Evolutionary conservation across 2,329 filamentous ascomycete genomes (phyloP), one percentile per base, ranked within the genome.

Genomic region (Fusarium annulatum): DNA sequence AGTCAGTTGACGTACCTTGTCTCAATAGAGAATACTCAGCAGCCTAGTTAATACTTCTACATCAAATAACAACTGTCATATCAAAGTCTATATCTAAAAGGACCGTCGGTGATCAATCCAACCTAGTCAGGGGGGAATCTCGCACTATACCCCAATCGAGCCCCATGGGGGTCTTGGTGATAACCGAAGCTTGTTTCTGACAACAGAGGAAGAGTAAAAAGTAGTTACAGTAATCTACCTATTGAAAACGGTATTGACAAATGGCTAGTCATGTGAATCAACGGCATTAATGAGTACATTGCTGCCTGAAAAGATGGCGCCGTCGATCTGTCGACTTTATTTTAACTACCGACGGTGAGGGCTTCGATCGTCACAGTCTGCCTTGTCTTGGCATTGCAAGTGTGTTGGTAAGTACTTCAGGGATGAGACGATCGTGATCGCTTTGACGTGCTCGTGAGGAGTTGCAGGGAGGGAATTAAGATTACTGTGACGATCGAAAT

Each of bases 71-170:
- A 28, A 68, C 30, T 39, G 34, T 46, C 36, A 57, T 41, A 36
- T 30, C 28, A 38, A 39, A 42, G 42, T 67, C 45, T 55, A 23
- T 55, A 42, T 45, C 59, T 45, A 64, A 41, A 51, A 58, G 23
- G 28, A 21, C 41, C 30, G 41, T 58, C 38, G 43, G 36, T 41
- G 45, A 67, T 59, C 61, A 52, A 67, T 46, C 21, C 60, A 48
- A 64, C 61, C 65, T 64, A 53, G 65, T 59, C 65, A 69, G 67
- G 65, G 65, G 66, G n/a, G 46, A 56, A n/a, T 43, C 59, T 51
- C 58, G 39, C 51, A 64, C 67, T 69, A 69, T 69, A 69, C 48
- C 66, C 65, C 65, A 69, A 69, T 48, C 66, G 19, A 30, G 36
- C 60, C 66, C 67, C 67, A 60, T 70, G 60, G 67, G 53, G 66